Conservation (phyloP, 371 early-diverging fungal species). For the Saksenaea oblongispora region DNA sequence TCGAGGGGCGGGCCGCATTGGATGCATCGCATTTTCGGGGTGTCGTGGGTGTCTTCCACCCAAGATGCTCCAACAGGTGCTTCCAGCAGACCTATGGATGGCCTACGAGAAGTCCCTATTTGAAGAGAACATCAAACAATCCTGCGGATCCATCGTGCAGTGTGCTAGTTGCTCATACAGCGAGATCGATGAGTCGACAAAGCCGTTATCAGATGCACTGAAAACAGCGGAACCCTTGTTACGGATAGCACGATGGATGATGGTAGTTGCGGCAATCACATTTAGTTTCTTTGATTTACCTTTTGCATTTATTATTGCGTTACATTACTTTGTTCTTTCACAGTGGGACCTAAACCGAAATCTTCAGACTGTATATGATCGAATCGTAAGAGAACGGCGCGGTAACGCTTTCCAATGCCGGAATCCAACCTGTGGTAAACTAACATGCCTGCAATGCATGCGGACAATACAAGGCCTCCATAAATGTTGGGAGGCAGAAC, state of each 20-base stretch:
- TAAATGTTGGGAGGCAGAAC: slow-evolving; percentile 56
- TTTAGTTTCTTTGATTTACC: slow-evolving; percentile 9
- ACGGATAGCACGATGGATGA: slow-evolving; percentile 20
- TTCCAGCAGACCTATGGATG: slow-evolving; percentile 37
- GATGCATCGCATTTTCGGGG: slow-evolving; percentile 46
- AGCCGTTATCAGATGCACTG: slow-evolving; percentile 9
- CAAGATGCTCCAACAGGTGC: slow-evolving; percentile 20
- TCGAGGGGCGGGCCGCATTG: slow-evolving; percentile 36
- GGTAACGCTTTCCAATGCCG: slow-evolving; percentile 51
- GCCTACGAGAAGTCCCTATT: slow-evolving; percentile 44
- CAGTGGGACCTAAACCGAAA: slow-evolving; percentile 40
- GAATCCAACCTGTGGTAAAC: slow-evolving; percentile 45
- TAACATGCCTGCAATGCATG: slow-evolving; percentile 53
- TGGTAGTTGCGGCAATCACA: slow-evolving; percentile 27
- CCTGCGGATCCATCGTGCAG: slow-evolving; percentile 30
- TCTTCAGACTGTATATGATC: slow-evolving; percentile 33
- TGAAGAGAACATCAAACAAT: slow-evolving; percentile 32
- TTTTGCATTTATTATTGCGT: slow-evolving; percentile 7
- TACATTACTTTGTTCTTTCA: not conserved
- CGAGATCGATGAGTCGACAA: slow-evolving; percentile 46
- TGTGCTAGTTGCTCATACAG: slow-evolving; percentile 59
- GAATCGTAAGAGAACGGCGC: slow-evolving; percentile 30
- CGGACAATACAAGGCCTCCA: slow-evolving; percentile 52
- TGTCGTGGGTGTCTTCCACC: slow-evolving; percentile 40
- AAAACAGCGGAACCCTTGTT: not conserved